Percentiles rank a stretch among this genome's conserved stretches.
Evolutionary conservation across 2,329 filamentous ascomycete genomes (phyloP).

Genomic region (Fonsecaea multimorphosa): DNA sequence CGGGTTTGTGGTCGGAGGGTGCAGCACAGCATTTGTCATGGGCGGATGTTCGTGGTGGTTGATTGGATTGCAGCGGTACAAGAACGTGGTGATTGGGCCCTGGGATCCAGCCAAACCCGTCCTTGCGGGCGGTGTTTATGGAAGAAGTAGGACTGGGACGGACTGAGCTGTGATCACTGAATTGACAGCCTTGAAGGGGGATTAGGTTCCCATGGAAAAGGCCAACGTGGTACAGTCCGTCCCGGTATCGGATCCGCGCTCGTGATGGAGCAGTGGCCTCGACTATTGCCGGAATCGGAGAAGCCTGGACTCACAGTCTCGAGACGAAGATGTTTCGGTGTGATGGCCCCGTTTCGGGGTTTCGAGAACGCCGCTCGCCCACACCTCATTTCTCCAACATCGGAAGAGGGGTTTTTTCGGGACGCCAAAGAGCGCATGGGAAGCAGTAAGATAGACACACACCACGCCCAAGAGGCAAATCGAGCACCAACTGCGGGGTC

Average conservation of each 20-base stretch:
- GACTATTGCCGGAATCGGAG: not conserved
- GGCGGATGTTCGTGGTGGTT: conserved; percentile 98
- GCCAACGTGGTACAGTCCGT: conserved; percentile 16
- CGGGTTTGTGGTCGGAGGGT: conserved; percentile 76
- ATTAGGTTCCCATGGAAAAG: not conserved
- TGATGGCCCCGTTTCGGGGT: not conserved
- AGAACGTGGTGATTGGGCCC: conserved; percentile 96
- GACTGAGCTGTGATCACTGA: conserved; percentile 16
- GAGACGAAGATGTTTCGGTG: conserved; percentile 1
- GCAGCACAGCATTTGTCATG: conserved; percentile 78
- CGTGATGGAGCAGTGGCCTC: too few relatives aligned
- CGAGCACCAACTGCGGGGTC: conserved; percentile 17
- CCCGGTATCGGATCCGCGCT: conserved; percentile 16
- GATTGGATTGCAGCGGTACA: conserved; percentile 96
- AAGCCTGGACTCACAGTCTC: not conserved
- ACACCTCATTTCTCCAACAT: conserved; percentile 1
- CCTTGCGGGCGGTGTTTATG: conserved; percentile 41
- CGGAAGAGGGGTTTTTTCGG: conserved; percentile 10
- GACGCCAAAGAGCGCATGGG: not conserved
- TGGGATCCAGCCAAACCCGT: conserved; percentile 92
- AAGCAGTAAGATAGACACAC: not conserved
- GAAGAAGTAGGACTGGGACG: conserved; percentile 35
- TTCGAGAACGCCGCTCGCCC: not conserved
- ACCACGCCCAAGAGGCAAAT: not conserved
- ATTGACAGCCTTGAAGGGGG: not conserved